Evolutionary conservation across 108 stramenopile species (phyloP).

Genomic region (Nannochloropsis gaditana): DNA sequence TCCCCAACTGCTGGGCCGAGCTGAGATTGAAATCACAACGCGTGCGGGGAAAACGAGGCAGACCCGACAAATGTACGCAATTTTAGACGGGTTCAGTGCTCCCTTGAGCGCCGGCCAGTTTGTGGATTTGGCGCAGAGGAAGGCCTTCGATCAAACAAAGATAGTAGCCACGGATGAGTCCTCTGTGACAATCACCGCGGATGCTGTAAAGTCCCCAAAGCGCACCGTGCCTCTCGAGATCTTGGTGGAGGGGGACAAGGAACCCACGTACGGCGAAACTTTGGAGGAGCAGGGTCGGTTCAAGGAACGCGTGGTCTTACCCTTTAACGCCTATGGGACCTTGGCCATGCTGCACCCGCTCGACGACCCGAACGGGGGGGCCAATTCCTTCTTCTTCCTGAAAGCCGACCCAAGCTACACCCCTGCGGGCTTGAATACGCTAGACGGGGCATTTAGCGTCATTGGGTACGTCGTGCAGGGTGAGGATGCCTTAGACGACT

Average conservation of each 20-base stretch:
- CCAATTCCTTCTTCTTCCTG: slow-evolving; percentile 10
- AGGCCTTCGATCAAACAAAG: neutral
- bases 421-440: slow-evolving; percentile 23
- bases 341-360: slow-evolving; percentile 1
- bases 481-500: slow-evolving; percentile 23
- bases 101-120: slow-evolving; percentile 22
- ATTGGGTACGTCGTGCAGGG: slow-evolving; percentile 25
- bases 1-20: neutral
- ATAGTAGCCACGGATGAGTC: neutral
- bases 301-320: slow-evolving; percentile 6
- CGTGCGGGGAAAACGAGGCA: slow-evolving; percentile 19
- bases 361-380: slow-evolving; percentile 20
- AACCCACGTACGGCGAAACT: neutral
- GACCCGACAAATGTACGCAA: neutral
- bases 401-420: slow-evolving; percentile 24
- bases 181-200: slow-evolving; percentile 3
- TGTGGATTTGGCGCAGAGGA: neutral
- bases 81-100: slow-evolving; percentile 15
- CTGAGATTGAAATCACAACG: neutral
- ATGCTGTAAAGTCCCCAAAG: neutral
- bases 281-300: slow-evolving; percentile 32
- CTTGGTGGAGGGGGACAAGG: slow-evolving; percentile 14
- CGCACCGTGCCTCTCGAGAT: slow-evolving; percentile 24
- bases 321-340: slow-evolving; percentile 27
- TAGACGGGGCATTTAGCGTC: slow-evolving; percentile 21